Evolutionary conservation across 202 grass and related monocot species (phyloP).

Genomic region (Elaeis oleifera): DNA sequence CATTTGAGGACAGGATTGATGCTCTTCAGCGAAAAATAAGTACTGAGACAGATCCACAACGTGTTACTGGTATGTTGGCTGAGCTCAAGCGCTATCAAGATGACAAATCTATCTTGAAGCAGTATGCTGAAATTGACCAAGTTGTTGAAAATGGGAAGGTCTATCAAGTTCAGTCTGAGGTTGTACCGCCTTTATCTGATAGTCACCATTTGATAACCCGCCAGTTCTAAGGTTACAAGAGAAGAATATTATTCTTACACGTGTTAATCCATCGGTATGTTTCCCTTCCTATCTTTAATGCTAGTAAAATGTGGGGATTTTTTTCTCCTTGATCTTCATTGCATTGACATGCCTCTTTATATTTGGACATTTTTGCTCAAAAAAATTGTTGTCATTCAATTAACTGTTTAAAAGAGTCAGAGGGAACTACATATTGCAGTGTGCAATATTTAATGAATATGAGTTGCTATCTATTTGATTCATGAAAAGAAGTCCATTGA

Average conservation of each 20-base stretch:
- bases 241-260: slow-evolving; percentile 84
- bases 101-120: slow-evolving; percentile 78
- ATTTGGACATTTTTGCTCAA: too few relatives aligned
- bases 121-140: slow-evolving; percentile 87
- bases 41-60: slow-evolving; percentile 74
- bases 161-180: slow-evolving; percentile 82
- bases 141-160: slow-evolving; percentile 72
- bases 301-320: neutral
- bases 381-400: too few relatives aligned
- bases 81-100: slow-evolving; percentile 98
- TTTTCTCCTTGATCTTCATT: too few relatives aligned
- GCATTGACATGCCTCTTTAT: too few relatives aligned
- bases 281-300: slow-evolving; percentile 10
- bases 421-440: too few relatives aligned
- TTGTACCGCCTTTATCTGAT: slow-evolving; percentile 83
- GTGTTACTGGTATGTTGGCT: slow-evolving; percentile 65
- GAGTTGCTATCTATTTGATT: too few relatives aligned
- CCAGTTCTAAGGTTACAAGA: slow-evolving; percentile 92
- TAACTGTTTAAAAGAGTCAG: too few relatives aligned
- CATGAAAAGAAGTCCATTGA: too few relatives aligned
- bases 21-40: slow-evolving; percentile 81
- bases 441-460: too few relatives aligned
- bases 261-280: slow-evolving; percentile 90
- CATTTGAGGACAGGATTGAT: slow-evolving; percentile 95
- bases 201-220: slow-evolving; percentile 74